Conservation (phyloP, 257 asterid genomes). For the Solanum rostratum region DNA sequence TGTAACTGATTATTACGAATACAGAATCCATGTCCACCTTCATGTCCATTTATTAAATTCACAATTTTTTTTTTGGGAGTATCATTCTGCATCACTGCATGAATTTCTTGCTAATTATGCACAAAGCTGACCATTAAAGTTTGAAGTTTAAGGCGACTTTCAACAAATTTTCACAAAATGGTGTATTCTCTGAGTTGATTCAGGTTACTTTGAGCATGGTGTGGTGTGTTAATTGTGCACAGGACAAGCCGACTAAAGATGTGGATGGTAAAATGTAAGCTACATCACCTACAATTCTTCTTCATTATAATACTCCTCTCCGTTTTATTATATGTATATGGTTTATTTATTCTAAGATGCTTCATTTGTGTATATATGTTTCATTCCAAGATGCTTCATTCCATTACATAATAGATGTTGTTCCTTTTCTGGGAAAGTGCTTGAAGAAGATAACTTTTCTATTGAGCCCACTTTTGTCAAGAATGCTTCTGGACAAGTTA, state of each 20-base stretch:
- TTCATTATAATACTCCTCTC: not conserved
- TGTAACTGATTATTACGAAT: too few relatives aligned
- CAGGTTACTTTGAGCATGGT: constrained; percentile 18
- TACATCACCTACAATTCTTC: not conserved
- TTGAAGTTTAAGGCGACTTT: not conserved
- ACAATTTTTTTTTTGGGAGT: not conserved
- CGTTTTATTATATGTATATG: not conserved
- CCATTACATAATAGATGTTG: constrained; percentile 34
- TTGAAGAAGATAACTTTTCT: constrained; percentile 43
- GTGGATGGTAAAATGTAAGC: constrained; percentile 42
- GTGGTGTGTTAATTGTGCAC: constrained; percentile 40
- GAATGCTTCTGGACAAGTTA: constrained; percentile 55
- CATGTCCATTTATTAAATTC: not conserved
- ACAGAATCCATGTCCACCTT: too few relatives aligned
- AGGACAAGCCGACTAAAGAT: constrained; percentile 10
- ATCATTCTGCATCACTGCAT: not conserved
- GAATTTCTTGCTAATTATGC: not conserved
- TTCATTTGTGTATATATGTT: not conserved
- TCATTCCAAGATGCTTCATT: constrained; percentile 3
- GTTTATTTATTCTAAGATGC: not conserved
- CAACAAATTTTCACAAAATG: not conserved
- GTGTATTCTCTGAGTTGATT: constrained; percentile 1
- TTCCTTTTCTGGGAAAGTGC: constrained; percentile 53
- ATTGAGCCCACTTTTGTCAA: constrained; percentile 47
- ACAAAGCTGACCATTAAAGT: not conserved